Conservation (phyloP, 306 rosid genomes). For the Fragaria iinumae region DNA sequence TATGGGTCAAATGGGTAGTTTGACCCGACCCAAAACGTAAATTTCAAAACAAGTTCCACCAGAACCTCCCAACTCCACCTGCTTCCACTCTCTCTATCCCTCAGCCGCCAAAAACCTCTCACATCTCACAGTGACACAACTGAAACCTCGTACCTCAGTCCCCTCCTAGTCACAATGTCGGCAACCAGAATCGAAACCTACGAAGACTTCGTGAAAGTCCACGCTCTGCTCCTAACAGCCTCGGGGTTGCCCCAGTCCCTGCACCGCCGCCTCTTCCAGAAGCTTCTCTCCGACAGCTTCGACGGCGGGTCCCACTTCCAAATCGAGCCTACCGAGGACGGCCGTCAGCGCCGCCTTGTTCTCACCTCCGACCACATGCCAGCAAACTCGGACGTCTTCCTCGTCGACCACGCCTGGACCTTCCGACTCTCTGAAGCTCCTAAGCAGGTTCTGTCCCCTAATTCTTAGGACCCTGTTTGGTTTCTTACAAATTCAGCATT, state of each 20-base stretch:
- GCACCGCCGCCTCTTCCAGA: slow-evolving; percentile 59
- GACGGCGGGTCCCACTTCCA: slow-evolving; percentile 79
- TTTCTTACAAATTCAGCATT: neutral
- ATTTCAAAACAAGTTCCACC: neutral
- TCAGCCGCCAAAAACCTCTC: neutral
- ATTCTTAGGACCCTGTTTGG: slow-evolving; percentile 11
- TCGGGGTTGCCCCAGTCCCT: slow-evolving; percentile 69
- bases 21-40: neutral
- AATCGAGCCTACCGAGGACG: slow-evolving; percentile 64
- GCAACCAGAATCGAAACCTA: slow-evolving; percentile 50
- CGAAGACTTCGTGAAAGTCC: slow-evolving; percentile 75
- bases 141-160: slow-evolving; percentile 7
- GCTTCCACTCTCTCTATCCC: neutral
- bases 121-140: neutral
- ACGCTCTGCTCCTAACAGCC: slow-evolving; percentile 59
- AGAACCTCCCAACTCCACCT: neutral
- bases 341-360: slow-evolving; percentile 57
- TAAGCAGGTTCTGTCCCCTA: slow-evolving; percentile 55
- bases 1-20: no score
- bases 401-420: slow-evolving; percentile 95
- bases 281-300: slow-evolving; percentile 65
- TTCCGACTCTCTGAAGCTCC: slow-evolving; percentile 88
- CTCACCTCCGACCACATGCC: slow-evolving; percentile 57
- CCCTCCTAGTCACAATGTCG: slow-evolving; percentile 28
- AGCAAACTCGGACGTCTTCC: slow-evolving; percentile 63